Base-by-base conservation (phyloP, 2,329 filamentous ascomycete genomes). In the Sporothrix mexicana region DNA sequence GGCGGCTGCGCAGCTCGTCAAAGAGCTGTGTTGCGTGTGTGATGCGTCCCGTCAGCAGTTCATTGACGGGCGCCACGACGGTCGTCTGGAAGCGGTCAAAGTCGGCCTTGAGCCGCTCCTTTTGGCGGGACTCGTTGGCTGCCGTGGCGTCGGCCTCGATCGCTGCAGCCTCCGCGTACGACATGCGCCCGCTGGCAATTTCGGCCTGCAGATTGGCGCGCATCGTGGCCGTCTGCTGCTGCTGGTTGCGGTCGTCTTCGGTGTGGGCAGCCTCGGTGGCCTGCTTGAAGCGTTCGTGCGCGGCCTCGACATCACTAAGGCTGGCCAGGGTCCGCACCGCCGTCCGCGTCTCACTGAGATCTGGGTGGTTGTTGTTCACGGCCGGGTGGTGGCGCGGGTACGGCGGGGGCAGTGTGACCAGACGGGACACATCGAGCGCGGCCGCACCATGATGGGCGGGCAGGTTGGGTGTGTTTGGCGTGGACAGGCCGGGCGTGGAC, bases 381-480 rank as follows among this genome's bases (percentile, higher is more conserved):
- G 96, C 96, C 9, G 96, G 96, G 77, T 98, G 92, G 78, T 98
- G 95, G 8, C 95, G 91, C 1, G 96, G 96, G 80, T 97, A 98
- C 1, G 96, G 93, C 1, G 96, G 96, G 9, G 96, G 96, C 43
- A 99, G 85, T 0, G 96, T 98, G 4, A 99, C 92, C 1, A 99
- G 88, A 41, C 96, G 88, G 3, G 96, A 98, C 36, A 98, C 92
- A 78, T 99, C 95, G 3, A 98, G 83, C 73, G 89, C 43, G 4
- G 55, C 45, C 20, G 36, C 89, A 77, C 86, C 82, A 51, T 25
- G 64, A 8, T 67, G 64, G 45, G 17, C 66, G 17, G 47, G 82
- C 84, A 6, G 30, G 74, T 79, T 84, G 41, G 84, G 84, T 1
- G 83, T 85, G 57, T 82, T 84, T 2, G 85, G 86, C 71, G 83